Conservation (phyloP, 306 rosid species). For the Lathyrus tuberosus region DNA sequence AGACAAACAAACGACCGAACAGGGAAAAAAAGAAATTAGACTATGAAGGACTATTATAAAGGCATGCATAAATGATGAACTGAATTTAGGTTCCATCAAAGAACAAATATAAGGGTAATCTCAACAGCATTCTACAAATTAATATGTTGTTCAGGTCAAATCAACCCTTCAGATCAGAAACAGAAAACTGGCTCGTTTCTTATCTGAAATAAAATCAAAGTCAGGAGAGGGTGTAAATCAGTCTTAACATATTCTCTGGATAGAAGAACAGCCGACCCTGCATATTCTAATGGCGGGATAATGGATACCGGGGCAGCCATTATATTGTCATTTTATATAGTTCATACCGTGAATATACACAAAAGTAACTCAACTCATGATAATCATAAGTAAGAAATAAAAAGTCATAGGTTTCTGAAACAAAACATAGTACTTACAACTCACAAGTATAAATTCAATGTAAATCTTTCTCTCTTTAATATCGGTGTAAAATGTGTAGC, state of each 20-base stretch:
- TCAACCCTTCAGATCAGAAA: constrained; percentile 26
- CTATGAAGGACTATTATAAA: constrained; percentile 10
- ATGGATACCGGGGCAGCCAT: background rate
- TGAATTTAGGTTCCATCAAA: constrained; percentile 33
- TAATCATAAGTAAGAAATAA: background rate
- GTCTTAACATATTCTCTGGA: constrained; percentile 1
- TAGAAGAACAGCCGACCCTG: background rate
- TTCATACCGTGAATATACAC: background rate
- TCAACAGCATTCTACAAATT: constrained; percentile 8
- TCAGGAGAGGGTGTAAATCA: background rate
- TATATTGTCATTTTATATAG: background rate
- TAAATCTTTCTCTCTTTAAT: constrained; percentile 14
- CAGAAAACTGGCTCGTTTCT: constrained; percentile 11
- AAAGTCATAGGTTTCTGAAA: background rate
- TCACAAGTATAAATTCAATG: background rate
- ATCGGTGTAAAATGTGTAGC: background rate
- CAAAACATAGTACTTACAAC: background rate
- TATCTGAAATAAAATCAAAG: background rate
- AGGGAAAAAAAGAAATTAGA: constrained; percentile 14
- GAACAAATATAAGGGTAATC: constrained; percentile 10
- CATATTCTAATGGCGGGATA: background rate
- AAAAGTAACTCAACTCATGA: background rate
- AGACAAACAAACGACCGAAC: constrained; percentile 21
- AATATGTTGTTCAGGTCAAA: background rate
- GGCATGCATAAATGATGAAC: constrained; percentile 22